These are phyloP conservation scores for Gillenia trifoliata DNA, from an alignment of 306 rosid genomes.

Conservation along the genomic window DNA sequence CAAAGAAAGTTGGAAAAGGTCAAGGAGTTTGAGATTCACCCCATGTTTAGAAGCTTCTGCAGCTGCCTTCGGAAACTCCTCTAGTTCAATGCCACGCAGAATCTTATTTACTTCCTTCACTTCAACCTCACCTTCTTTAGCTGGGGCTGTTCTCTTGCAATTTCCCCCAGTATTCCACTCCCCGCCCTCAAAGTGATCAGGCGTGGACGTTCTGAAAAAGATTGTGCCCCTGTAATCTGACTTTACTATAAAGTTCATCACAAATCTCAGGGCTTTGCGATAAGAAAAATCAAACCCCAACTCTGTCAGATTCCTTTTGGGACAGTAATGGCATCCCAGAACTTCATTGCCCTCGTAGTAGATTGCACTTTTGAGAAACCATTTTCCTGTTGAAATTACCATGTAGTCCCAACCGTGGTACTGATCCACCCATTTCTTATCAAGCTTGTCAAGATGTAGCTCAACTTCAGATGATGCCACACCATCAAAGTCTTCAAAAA, in stretches of 20 bases:
- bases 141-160: conserved; percentile 67
- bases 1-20: conserved; percentile 53
- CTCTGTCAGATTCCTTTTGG: conserved; percentile 58
- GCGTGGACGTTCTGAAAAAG: conserved; percentile 78
- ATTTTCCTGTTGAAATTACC: conserved; percentile 84
- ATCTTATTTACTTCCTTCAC: conserved; percentile 46
- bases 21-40: conserved; percentile 66
- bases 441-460: conserved; percentile 70
- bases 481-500: conserved; percentile 83
- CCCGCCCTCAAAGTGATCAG: conserved; percentile 94
- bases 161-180: conserved; percentile 93
- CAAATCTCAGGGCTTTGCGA: conserved; percentile 65
- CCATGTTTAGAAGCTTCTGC: conserved; percentile 49
- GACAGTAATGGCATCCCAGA: conserved; percentile 80
- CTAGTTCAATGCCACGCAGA: conserved; percentile 63
- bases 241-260: conserved; percentile 46
- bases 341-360: conserved; percentile 66
- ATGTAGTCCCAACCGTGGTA: conserved; percentile 58
- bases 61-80: conserved; percentile 54
- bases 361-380: conserved; percentile 88
- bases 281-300: conserved; percentile 80
- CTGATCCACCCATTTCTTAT: conserved; percentile 57
- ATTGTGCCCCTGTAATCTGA: conserved; percentile 79
- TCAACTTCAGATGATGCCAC: conserved; percentile 87
- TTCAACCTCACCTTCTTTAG: conserved; percentile 70